phyloP scores from a whole-genome alignment of 495 filamentous ascomycete genomes.

The Lophium mytilinum region DNA sequence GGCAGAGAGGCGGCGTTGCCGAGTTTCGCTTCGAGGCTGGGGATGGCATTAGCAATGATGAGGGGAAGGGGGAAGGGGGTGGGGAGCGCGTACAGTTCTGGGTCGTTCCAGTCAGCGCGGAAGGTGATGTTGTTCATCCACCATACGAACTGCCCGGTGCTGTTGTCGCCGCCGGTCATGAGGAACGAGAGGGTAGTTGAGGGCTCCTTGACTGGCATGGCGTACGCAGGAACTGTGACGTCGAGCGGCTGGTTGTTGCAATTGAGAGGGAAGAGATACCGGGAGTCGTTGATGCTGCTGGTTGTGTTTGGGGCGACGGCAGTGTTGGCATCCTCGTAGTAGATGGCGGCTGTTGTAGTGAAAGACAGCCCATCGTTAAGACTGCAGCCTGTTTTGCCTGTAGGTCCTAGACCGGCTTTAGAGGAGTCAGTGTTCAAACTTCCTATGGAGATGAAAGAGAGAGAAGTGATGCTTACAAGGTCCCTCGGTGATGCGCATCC shows the following conservation, averaged over 20 bases:
- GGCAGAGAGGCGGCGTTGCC: conserved; percentile 35
- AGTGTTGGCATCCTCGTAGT: neutral
- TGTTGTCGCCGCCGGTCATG: conserved; percentile 39
- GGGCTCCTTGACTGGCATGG: conserved; percentile 36
- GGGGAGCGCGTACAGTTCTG: conserved; percentile 31
- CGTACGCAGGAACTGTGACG: conserved; percentile 44
- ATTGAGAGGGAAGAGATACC: neutral
- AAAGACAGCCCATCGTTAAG: conserved; percentile 17
- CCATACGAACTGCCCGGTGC: conserved; percentile 45
- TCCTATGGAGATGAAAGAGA: neutral
- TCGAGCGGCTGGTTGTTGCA: conserved; percentile 17
- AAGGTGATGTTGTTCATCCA: conserved; percentile 47
- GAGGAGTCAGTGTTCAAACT: neutral
- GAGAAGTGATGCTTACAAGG: neutral
- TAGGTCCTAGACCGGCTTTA: neutral
- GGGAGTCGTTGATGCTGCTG: neutral
- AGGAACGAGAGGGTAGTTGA: conserved; percentile 39
- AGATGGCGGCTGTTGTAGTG: conserved; percentile 10
- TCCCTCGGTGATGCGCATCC: conserved; percentile 22
- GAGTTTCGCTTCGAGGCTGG: conserved; percentile 38
- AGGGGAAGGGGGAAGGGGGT: no score
- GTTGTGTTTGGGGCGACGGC: neutral
- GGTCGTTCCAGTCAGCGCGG: conserved; percentile 51
- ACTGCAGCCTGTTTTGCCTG: conserved; percentile 1
- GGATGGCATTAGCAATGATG: no score